phyloP scores from a whole-genome alignment of 192 early-diverging fungal genomes.

The Coemansia asiatica region DNA sequence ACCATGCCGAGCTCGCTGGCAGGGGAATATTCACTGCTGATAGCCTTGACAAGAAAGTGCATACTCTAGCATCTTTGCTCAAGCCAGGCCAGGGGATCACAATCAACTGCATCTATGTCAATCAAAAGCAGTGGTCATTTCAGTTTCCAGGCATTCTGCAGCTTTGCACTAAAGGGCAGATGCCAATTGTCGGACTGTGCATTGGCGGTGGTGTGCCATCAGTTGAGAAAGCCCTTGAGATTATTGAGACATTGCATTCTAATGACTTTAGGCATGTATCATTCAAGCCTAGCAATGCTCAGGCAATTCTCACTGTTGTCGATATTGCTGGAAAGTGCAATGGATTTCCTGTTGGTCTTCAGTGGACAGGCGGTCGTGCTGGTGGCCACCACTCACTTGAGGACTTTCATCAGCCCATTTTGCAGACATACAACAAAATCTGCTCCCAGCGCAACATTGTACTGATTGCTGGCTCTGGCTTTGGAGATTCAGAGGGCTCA shows the following conservation, averaged over 20 bases:
- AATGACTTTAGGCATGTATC: slow-evolving; percentile 75
- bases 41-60: slow-evolving; percentile 67
- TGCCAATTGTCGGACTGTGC: slow-evolving; percentile 89
- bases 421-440: slow-evolving; percentile 73
- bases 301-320: slow-evolving; percentile 77
- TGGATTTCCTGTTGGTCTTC: slow-evolving; percentile 79
- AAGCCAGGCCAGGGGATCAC: slow-evolving; percentile 85
- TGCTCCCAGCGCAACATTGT: slow-evolving; percentile 77
- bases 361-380: slow-evolving; percentile 91
- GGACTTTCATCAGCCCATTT: slow-evolving; percentile 81
- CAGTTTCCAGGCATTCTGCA: slow-evolving; percentile 81
- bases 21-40: slow-evolving; percentile 83
- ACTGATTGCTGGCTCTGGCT: slow-evolving; percentile 88
- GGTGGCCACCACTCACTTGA: slow-evolving; percentile 93
- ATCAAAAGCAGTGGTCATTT: slow-evolving; percentile 78
- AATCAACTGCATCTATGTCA: slow-evolving; percentile 88
- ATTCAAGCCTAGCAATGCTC: slow-evolving; percentile 83
- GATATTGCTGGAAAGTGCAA: slow-evolving; percentile 31
- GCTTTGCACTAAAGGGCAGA: slow-evolving; percentile 71
- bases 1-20: slow-evolving; percentile 86
- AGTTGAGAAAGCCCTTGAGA: slow-evolving; percentile 78
- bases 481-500: slow-evolving; percentile 83
- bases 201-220: slow-evolving; percentile 92
- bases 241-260: slow-evolving; percentile 70
- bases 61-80: slow-evolving; percentile 68